Evolutionary conservation across 179 eudicot species (phyloP).

Genomic region (Camellia oleifera): DNA sequence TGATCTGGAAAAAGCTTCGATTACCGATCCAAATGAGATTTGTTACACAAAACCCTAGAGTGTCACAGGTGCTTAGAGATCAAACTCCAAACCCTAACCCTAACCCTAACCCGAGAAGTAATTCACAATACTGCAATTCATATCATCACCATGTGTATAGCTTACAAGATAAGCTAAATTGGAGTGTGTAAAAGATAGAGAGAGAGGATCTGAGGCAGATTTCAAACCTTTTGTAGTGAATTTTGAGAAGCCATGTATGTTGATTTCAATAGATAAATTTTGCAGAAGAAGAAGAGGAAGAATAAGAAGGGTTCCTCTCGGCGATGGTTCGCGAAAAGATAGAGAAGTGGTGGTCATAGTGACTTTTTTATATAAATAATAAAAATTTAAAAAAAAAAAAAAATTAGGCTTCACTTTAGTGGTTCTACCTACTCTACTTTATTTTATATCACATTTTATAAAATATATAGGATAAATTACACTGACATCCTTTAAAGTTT

Average conservation of each 20-base stretch:
- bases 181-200: not conserved
- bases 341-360: too few species aligned
- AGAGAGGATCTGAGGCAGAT: not conserved
- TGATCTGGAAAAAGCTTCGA: not conserved
- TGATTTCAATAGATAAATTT: too few species aligned
- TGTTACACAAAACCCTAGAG: not conserved
- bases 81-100: not conserved
- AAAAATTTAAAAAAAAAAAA: too few species aligned
- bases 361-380: too few species aligned
- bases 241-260: not conserved
- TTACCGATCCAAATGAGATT: not conserved
- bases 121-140: not conserved
- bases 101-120: not conserved
- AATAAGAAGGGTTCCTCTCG: too few species aligned
- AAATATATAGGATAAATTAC: too few species aligned
- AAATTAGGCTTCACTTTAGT: too few species aligned
- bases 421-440: too few species aligned
- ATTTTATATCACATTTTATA: too few species aligned
- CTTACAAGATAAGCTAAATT: not conserved
- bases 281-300: too few species aligned
- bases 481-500: too few species aligned
- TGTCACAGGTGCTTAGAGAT: not conserved
- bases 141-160: not conserved
- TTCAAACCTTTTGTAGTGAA: constrained; percentile 2
- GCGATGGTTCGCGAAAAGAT: too few species aligned